Percentiles rank a stretch among this genome's conserved stretches.
Conservation (phyloP, 2,329 filamentous ascomycete genomes). For the Exutisphaerella laricina region DNA sequence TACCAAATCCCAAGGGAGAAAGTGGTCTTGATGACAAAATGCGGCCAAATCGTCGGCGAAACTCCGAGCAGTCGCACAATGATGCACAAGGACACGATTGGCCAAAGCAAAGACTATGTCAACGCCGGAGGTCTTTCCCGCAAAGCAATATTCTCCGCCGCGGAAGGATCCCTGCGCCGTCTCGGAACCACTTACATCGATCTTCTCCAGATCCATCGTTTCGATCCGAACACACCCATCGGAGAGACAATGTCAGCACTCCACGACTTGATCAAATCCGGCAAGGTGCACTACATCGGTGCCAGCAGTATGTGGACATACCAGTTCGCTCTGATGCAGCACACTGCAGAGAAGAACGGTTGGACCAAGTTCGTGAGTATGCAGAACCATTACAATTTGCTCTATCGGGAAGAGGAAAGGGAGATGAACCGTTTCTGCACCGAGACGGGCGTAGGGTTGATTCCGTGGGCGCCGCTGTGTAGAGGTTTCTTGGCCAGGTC, state of each 20-base stretch:
- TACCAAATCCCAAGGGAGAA: conserved; percentile 61
- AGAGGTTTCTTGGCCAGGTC: conserved; percentile 23
- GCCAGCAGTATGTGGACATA: conserved; percentile 49
- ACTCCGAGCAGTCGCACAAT: conserved; percentile 10
- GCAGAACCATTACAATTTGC: conserved; percentile 54
- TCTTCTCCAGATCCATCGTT: conserved; percentile 57
- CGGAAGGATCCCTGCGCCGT: conserved; percentile 52
- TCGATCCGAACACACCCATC: conserved; percentile 49
- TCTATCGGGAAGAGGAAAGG: conserved; percentile 59
- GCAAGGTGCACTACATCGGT: conserved; percentile 44
- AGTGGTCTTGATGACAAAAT: conserved; percentile 62
- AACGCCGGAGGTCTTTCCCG: conserved; percentile 53
- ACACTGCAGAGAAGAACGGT: conserved; percentile 50
- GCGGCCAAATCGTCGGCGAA: conserved; percentile 46
- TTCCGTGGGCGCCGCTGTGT: conserved; percentile 35
- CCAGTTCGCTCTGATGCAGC: conserved; percentile 52
- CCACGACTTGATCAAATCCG: conserved; percentile 53
- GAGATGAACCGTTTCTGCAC: conserved; percentile 51
- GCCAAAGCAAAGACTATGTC: conserved; percentile 30
- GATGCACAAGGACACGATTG: conserved; percentile 10
- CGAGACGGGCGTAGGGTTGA: conserved; percentile 46
- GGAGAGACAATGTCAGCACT: conserved; percentile 55
- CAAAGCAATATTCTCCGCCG: conserved; percentile 61
- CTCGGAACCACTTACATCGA: conserved; percentile 55
- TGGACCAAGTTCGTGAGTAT: conserved; percentile 60